Percentiles rank a stretch among this genome's conserved stretches.
Conservation (phyloP, 2,329 filamentous ascomycete genomes). For the Lachnellula hyalina region DNA sequence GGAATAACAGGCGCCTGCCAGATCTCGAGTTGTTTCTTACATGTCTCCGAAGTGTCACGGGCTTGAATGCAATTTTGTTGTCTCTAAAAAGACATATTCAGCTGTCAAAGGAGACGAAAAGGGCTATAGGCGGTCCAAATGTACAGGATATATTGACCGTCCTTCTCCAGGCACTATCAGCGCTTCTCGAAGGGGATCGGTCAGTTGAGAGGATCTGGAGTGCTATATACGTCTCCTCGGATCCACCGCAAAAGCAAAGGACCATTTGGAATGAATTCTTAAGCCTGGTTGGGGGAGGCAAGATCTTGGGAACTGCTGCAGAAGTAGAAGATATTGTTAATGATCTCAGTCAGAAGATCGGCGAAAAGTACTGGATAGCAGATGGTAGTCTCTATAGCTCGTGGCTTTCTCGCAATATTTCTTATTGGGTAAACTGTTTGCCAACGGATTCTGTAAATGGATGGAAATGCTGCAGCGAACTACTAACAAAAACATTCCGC, state of each 20-base stretch:
- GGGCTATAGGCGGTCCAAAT: constrained; percentile 26
- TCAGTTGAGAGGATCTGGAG: constrained; percentile 40
- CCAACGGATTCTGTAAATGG: constrained; percentile 13
- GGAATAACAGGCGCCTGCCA: constrained; percentile 17
- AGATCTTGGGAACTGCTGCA: constrained; percentile 50
- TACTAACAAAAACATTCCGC: constrained; percentile 28
- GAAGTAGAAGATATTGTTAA: constrained; percentile 43
- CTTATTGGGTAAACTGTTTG: constrained; percentile 21
- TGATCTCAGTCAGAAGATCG: constrained; percentile 23
- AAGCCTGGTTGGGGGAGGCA: constrained; percentile 54
- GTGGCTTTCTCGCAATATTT: constrained; percentile 30
- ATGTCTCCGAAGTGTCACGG: constrained; percentile 68
- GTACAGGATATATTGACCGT: constrained; percentile 33
- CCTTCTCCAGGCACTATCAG: constrained; percentile 38
- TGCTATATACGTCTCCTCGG: constrained; percentile 35
- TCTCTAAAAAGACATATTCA: constrained; percentile 59
- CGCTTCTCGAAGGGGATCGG: constrained; percentile 39
- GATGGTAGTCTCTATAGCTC: constrained; percentile 26
- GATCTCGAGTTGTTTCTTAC: constrained; percentile 49
- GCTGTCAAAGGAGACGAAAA: constrained; percentile 38
- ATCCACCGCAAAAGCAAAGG: constrained; percentile 37
- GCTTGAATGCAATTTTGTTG: constrained; percentile 71
- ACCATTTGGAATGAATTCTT: constrained; percentile 60
- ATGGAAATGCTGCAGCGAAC: constrained; percentile 26
- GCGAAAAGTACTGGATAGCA: constrained; percentile 27